These are phyloP conservation scores for Aspergillus pseudonomiae DNA, from an alignment of 2,329 filamentous ascomycete species.

Conservation along the genomic window DNA sequence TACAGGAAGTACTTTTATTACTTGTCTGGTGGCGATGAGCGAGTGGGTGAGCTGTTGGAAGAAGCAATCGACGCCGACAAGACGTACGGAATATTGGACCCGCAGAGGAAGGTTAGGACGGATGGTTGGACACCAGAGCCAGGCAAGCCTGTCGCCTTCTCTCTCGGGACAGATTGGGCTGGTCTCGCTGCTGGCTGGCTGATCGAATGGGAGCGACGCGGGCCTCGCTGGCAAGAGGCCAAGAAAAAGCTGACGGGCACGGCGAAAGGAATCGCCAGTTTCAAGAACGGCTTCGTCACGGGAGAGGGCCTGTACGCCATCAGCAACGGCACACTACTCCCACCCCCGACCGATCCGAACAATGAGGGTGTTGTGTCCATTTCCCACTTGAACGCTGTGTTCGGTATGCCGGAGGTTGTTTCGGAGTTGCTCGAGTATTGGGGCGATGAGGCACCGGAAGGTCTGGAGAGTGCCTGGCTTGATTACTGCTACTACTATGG, in stretches of 20 bases:
- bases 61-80: slow-evolving; percentile 57
- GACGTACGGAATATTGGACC: slow-evolving; percentile 58
- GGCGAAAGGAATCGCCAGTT: slow-evolving; percentile 54
- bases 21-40: slow-evolving; percentile 59
- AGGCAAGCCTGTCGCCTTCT: slow-evolving; percentile 50
- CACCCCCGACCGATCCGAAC: slow-evolving; percentile 56
- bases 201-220: slow-evolving; percentile 62
- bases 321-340: slow-evolving; percentile 52
- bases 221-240: slow-evolving; percentile 57
- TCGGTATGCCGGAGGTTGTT: slow-evolving; percentile 62
- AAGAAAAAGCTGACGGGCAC: slow-evolving; percentile 54
- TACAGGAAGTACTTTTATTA: slow-evolving; percentile 63
- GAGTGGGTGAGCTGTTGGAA: slow-evolving; percentile 57
- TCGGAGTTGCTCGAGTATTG: slow-evolving; percentile 58
- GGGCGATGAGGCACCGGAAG: slow-evolving; percentile 48
- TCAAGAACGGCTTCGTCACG: slow-evolving; percentile 63
- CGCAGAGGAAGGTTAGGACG: slow-evolving; percentile 61
- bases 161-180: slow-evolving; percentile 63
- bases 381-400: slow-evolving; percentile 61
- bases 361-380: slow-evolving; percentile 57
- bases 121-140: slow-evolving; percentile 54
- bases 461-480: slow-evolving; percentile 59
- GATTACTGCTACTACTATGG: slow-evolving; percentile 65
- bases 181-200: slow-evolving; percentile 61
- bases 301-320: slow-evolving; percentile 58